Conservation (phyloP, 495 filamentous ascomycete species). For the Penicillium silybi region DNA sequence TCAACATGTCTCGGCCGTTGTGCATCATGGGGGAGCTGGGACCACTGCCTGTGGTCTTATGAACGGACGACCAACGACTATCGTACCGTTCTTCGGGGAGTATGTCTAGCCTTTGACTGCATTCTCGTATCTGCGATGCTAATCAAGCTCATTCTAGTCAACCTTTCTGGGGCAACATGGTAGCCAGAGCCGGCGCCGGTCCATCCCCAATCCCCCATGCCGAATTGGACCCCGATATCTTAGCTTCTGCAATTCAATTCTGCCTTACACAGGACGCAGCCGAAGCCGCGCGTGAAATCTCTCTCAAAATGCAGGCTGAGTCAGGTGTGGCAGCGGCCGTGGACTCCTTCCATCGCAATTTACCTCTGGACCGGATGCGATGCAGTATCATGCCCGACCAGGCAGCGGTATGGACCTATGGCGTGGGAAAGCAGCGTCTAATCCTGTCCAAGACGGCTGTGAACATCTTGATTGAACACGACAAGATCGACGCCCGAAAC, state of each 20-base stretch:
- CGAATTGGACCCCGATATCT: slow-evolving; percentile 56
- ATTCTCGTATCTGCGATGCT: neutral
- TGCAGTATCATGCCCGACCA: slow-evolving; percentile 66
- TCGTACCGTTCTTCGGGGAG: slow-evolving; percentile 67
- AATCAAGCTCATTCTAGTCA: slow-evolving; percentile 37
- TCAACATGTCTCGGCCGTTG: slow-evolving; percentile 55
- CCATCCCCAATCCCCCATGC: slow-evolving; percentile 37
- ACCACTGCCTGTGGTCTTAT: slow-evolving; percentile 61
- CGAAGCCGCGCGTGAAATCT: slow-evolving; percentile 54
- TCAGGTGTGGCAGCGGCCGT: slow-evolving; percentile 74
- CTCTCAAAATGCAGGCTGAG: slow-evolving; percentile 60
- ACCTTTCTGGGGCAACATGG: slow-evolving; percentile 78
- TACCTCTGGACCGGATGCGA: slow-evolving; percentile 64
- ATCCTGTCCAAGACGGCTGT: slow-evolving; percentile 65
- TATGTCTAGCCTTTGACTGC: slow-evolving; percentile 16
- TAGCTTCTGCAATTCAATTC: slow-evolving; percentile 67
- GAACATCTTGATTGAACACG: slow-evolving; percentile 55
- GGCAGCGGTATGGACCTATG: slow-evolving; percentile 67
- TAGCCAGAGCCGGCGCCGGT: slow-evolving; percentile 36
- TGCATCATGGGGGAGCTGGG: slow-evolving; percentile 65
- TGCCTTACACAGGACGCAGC: slow-evolving; percentile 59
- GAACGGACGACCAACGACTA: slow-evolving; percentile 53
- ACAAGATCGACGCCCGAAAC: slow-evolving; percentile 58
- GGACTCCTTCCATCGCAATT: slow-evolving; percentile 60
- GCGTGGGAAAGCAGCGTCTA: slow-evolving; percentile 38